Base-by-base conservation (phyloP, 2,329 filamentous ascomycete genomes). In the Macrophomina phaseolina region DNA sequence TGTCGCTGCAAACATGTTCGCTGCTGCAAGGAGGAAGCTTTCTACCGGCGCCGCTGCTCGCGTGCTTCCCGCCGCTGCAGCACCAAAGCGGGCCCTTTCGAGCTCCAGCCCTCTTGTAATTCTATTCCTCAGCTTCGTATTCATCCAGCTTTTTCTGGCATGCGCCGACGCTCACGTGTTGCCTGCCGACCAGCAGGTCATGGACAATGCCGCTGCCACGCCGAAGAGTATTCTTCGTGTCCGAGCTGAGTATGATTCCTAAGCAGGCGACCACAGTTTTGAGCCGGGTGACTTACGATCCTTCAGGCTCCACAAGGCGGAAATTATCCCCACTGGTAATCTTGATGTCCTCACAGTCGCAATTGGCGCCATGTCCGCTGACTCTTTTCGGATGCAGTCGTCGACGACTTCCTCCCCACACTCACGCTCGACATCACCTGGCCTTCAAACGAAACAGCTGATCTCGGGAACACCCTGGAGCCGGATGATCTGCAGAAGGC, bases 361-460 rank as follows among this genome's bases (percentile, higher is more conserved):
- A 12, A 28, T 28, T 30, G 23, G 28, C n/a, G 5, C 4, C 2
- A n/a, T 9, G 8, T 18, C 30, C 6, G 32, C 42, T 62, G 11
- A 49, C 30, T 23, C 6, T 12, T 34, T 28, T 12, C 40, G 9
- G 56, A 8, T 55, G 5, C 72, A 86, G 86, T 90, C 23, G 81
- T 90, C 67, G 83, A 89, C 69, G 82, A 86, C 68, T 90, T 90
- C 75, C 74, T 81, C 3, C 87, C 88, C 5, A 80, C 80, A 6
- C 78, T 88, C 64, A 80, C 81, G 46, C 72, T 90, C 48, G 77
- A 80, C 52, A 77, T 86, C 8, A 79, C 76, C 48, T 85, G 85
- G 76, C 81, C 82, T 66, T 75, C 79, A 1, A 77, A 83, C 65
- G 77, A 79, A 51, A 73, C 75, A 28, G 82, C 85, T 23, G 69